Percentiles rank a stretch among this genome's conserved stretches.
Conservation (phyloP, 2,329 filamentous ascomycete genomes). For the Epichloe bromicola region DNA sequence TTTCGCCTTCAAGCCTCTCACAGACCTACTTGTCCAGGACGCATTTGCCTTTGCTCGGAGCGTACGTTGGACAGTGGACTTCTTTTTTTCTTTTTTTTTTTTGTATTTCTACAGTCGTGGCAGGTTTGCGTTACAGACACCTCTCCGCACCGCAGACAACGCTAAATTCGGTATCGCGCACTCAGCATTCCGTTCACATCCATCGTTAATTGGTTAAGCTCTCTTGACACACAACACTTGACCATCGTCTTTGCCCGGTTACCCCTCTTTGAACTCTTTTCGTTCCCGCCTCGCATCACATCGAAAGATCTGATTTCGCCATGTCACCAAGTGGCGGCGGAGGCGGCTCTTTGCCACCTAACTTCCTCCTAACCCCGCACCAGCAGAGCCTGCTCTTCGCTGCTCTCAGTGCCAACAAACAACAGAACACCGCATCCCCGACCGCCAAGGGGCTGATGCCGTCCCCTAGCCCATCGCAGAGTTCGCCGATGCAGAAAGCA, state of each 20-base stretch:
- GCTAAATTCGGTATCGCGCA: no score
- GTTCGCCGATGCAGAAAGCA: slow-evolving; percentile 32
- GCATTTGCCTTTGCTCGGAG: no score
- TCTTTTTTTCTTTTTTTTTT: no score
- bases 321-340: slow-evolving; percentile 40
- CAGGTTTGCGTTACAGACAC: no score
- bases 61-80: no score
- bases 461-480: slow-evolving; percentile 36
- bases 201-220: not conserved
- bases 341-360: slow-evolving; percentile 29
- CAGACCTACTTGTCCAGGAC: no score
- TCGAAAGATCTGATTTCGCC: not conserved
- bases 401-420: slow-evolving; percentile 59
- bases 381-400: slow-evolving; percentile 67
- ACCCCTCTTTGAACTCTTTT: not conserved
- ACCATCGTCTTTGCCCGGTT: not conserved
- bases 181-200: not conserved
- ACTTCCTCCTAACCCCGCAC: slow-evolving; percentile 59
- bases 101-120: no score
- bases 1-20: no score
- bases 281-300: not conserved
- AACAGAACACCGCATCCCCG: slow-evolving; percentile 20
- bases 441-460: slow-evolving; percentile 27
- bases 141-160: no score
- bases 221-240: not conserved